Evolutionary conservation across 2,329 filamentous ascomycete species (phyloP).

Genomic region (Cordyceps pruinosa): DNA sequence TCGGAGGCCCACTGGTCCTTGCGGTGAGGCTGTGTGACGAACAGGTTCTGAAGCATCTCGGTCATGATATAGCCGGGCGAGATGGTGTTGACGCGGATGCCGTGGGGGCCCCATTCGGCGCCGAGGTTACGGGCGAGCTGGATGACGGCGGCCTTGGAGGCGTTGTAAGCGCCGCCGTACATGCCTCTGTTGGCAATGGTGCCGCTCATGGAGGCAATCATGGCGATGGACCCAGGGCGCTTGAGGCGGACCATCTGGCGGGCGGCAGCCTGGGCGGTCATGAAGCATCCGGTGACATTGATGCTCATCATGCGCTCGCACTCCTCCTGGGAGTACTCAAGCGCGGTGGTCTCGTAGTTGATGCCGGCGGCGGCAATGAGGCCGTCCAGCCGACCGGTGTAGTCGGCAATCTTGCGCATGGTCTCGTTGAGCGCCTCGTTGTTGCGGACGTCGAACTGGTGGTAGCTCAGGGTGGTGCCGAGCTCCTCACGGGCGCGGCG

Average conservation of each 20-base stretch:
- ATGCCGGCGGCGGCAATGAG: conserved; percentile 64
- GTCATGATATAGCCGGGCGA: conserved; percentile 76
- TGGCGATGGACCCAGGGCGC: conserved; percentile 52
- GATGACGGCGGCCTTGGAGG: conserved; percentile 67
- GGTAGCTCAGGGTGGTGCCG: conserved; percentile 64
- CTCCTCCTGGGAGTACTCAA: conserved; percentile 73
- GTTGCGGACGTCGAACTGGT: conserved; percentile 73
- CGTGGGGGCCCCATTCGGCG: conserved; percentile 64
- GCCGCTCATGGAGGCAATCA: conserved; percentile 66
- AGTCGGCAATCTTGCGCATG: conserved; percentile 60
- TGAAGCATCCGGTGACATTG: conserved; percentile 78
- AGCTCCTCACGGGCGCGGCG: conserved; percentile 56
- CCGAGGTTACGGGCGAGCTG: conserved; percentile 66
- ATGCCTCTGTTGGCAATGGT: conserved; percentile 57
- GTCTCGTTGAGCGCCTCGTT: conserved; percentile 59
- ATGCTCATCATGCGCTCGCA: conserved; percentile 74
- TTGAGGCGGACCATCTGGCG: conserved; percentile 60
- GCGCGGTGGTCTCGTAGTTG: conserved; percentile 74
- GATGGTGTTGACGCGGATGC: conserved; percentile 75
- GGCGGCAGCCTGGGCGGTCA: conserved; percentile 85
- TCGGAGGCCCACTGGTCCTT: conserved; percentile 66
- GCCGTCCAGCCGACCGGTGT: conserved; percentile 69
- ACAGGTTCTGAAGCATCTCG: conserved; percentile 76
- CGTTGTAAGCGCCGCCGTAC: conserved; percentile 63
- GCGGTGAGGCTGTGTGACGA: conserved; percentile 66